phyloP scores from a whole-genome alignment of 192 early-diverging fungal species.

The Pilobolus umbonatus region DNA sequence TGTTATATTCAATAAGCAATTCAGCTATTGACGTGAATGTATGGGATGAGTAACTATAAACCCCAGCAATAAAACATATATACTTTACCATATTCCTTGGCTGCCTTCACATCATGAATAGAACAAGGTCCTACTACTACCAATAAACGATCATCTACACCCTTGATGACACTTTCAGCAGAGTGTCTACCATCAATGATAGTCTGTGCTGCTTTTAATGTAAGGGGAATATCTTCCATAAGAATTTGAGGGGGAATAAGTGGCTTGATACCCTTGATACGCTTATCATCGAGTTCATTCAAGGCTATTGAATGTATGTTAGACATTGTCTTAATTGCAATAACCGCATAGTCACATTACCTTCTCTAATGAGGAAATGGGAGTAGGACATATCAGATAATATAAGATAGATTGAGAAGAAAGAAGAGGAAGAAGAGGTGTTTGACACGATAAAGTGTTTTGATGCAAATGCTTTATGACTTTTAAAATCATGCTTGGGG shows the following conservation, averaged over 20 bases:
- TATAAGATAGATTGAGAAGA: background rate
- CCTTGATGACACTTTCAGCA: slow-evolving; percentile 62
- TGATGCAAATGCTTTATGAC: background rate
- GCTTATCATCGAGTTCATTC: slow-evolving; percentile 91
- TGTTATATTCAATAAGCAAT: slow-evolving; percentile 1
- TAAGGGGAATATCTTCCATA: slow-evolving; percentile 84
- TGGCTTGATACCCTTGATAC: slow-evolving; percentile 78
- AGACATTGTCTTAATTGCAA: background rate
- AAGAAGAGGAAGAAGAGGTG: background rate
- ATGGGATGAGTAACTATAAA: background rate
- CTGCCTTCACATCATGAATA: slow-evolving; percentile 75
- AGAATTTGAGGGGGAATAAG: slow-evolving; percentile 88
- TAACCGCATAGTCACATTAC: background rate
- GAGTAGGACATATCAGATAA: slow-evolving; percentile 4
- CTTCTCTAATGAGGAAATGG: slow-evolving; percentile 6
- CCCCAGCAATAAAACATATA: background rate
- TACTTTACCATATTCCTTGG: slow-evolving; percentile 65
- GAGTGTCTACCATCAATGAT: slow-evolving; percentile 63
- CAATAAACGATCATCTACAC: slow-evolving; percentile 71
- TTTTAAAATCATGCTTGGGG: background rate
- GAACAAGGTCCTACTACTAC: slow-evolving; percentile 87
- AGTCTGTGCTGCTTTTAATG: slow-evolving; percentile 67
- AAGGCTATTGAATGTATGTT: slow-evolving; percentile 44
- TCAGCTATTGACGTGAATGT: background rate
- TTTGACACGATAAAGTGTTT: too few species aligned